Base-by-base conservation (phyloP, 768 basidiomycete species). In the Nidularia sp. region DNA sequence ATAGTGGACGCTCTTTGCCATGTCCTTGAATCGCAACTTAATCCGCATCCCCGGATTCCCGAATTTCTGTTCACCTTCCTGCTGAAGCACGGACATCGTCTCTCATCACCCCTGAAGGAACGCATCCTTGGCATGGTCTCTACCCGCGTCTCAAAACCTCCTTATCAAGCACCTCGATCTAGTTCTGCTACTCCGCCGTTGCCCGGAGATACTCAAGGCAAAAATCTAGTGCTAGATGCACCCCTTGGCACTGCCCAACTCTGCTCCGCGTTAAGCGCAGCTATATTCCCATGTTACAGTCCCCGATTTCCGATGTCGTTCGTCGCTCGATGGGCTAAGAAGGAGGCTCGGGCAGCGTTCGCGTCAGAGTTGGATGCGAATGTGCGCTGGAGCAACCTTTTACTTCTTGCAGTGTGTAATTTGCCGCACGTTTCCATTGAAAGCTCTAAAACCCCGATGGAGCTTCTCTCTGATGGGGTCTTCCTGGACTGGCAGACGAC, bases 321-420 rank as follows among this genome's bases (percentile, higher is more conserved):
- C 9, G 42, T 70, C 8, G 50, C 51, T 2, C 51, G 55, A 1
- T 73, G 71, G 72, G 66, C 65, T 2, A 47, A 50, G 7, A 44
- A 56, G 13, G 60, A 68, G 41, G 60, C 58, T 18, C 53, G 22
- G 1, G 51, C 54, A 18, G 63, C 61, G 10, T 69, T 79, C 48
- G 59, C 65, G n/a, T 61, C 72, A 2, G 41, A 39, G 2, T 34
- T 67, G 22, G 39, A 72, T 1, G 53, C 62, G 33, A 61, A 67
- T 29, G 52, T 55, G 22, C 75, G 76, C 6, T 82, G 81, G 81
- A 63, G 55, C 36, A 74, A 72, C 45, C 55, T 82, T 6, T 48
- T 64, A 4, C 54, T 78, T 10, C 61, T 80, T 41, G 72, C 75
- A 15, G 57, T 72, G 8, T 61, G 56, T 22, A 56, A 58, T 42